Evolutionary conservation across 2,329 filamentous ascomycete genomes (phyloP).

Genomic region (Monosporascus sp.): DNA sequence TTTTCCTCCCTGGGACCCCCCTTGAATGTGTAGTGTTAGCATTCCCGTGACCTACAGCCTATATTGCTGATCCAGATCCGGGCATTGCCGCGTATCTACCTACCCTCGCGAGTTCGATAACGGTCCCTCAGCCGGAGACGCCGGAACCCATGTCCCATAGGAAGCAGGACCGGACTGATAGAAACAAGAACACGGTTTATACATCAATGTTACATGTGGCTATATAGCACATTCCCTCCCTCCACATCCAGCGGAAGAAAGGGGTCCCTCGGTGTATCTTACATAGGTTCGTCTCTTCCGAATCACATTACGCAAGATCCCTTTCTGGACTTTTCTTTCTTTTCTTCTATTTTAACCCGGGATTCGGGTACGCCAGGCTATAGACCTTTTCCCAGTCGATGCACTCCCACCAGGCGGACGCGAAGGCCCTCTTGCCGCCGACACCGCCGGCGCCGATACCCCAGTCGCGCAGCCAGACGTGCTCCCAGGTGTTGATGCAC

Average conservation of each 20-base stretch:
- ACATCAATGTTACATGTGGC: not conserved
- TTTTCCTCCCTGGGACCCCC: no score
- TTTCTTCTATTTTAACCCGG: conserved; percentile 2
- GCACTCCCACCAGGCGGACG: conserved; percentile 78
- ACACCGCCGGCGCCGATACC: conserved; percentile 51
- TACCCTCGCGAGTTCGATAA: no score
- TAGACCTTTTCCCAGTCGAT: conserved; percentile 81
- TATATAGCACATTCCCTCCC: not conserved
- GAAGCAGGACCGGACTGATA: no score
- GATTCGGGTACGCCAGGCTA: conserved; percentile 26
- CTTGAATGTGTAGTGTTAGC: no score
- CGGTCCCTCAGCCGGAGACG: no score
- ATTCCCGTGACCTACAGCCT: no score
- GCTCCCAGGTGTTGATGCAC: conserved; percentile 95
- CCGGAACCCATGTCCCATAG: no score
- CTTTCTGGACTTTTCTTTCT: not conserved
- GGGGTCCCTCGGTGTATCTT: not conserved
- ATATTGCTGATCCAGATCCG: no score
- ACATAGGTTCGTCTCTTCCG: conserved; percentile 9
- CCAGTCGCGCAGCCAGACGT: conserved; percentile 84
- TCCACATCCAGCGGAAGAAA: not conserved
- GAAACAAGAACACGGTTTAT: conserved; percentile 1
- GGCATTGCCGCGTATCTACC: no score
- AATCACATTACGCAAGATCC: not conserved
- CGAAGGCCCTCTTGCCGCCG: conserved; percentile 68